These are phyloP conservation scores for Botrytis elliptica DNA, from an alignment of 2,329 filamentous ascomycete species.

Conservation along the genomic window DNA sequence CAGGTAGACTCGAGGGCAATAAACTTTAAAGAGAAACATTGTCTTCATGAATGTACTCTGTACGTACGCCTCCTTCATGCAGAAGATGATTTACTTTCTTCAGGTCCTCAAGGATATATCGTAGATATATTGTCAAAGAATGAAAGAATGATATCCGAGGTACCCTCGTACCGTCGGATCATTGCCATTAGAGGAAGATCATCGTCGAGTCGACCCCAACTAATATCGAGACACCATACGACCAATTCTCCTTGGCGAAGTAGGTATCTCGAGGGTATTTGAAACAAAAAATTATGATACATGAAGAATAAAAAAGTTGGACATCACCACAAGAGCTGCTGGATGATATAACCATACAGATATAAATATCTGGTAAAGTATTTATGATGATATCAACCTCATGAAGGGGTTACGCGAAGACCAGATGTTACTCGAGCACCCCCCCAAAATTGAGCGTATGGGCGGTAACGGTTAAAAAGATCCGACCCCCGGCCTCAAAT, in stretches of 20 bases:
- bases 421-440: background rate
- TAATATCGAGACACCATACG: constrained; percentile 1
- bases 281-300: background rate
- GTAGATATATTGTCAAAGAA: background rate
- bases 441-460: background rate
- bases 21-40: background rate
- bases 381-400: background rate
- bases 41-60: background rate
- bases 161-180: background rate
- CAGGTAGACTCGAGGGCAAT: background rate
- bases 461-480: background rate
- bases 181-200: background rate
- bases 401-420: constrained; percentile 18
- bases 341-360: background rate
- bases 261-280: background rate
- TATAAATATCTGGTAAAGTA: background rate
- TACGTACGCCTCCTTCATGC: background rate
- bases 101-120: background rate
- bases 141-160: constrained; percentile 1
- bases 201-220: background rate
- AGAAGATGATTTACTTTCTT: background rate
- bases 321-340: background rate
- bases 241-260: background rate
- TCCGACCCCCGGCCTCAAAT: background rate
- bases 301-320: background rate